Evolutionary conservation across 257 asterid genomes (phyloP), one percentile per base, ranked within the genome.

Genomic region (Solanum sparsipilum): DNA sequence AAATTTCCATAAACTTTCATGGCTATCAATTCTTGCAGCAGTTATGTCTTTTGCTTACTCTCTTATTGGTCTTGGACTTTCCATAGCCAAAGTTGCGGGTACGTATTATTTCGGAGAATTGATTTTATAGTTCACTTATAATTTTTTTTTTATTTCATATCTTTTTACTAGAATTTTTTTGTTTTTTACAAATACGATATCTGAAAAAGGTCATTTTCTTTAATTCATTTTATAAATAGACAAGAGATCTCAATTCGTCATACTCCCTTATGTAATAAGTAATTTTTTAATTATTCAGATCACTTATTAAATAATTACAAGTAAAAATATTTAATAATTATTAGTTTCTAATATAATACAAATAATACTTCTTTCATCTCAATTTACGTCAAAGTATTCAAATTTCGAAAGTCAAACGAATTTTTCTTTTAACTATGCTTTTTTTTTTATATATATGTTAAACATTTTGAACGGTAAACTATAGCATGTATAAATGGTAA

Each of bases 21-120:
- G 87, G 85, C 91, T 91, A 39, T 91, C 93, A 10, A 79, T 91
- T 35, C 75, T 91, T 9, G 93, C 92, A 20, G 93, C 93, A 1
- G 36, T 90, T 74, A 91, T 91, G 93, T 91, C 93, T 1, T 90
- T 91, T 68, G 87, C 87, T 52, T 91, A 91, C 87, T 90, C 92
- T 72, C 60, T 74, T 4, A 88, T 88, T 13, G 93, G 93, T 23
- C 89, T 91, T 16, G 90, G 87, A n/a, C 93, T 91, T 67, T 83
- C 90, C 60, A 41, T 90, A 0, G 92, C 84, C 71, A 86, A 85
- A 86, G 76, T 91, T 68, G 92, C 84, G 29, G 91, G 93, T 87
- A 38, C 5, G 12, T 58, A 20, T 58, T 58, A 58, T 58, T 0
- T 3, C 0, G 27, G n/a, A 1, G 67, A 58, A 58, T 58, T 58